Evolutionary conservation across 2,329 filamentous ascomycete genomes (phyloP).

Genomic region (Colletotrichum caudatum): DNA sequence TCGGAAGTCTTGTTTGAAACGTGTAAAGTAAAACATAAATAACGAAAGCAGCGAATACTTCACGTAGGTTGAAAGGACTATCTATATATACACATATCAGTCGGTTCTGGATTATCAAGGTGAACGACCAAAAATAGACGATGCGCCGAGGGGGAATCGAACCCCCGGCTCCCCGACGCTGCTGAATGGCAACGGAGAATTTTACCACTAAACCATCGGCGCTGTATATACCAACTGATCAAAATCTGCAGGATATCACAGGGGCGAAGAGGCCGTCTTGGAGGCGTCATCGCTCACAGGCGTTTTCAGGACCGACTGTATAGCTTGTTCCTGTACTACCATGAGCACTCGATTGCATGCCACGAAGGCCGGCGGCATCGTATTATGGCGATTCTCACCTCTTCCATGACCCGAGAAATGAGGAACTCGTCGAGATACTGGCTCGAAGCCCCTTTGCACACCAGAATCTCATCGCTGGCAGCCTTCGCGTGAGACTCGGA

Average conservation of each 20-base stretch:
- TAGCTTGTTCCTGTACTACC: slow-evolving; percentile 38
- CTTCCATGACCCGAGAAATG: slow-evolving; percentile 51
- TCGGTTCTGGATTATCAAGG: no score
- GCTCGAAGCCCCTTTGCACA: slow-evolving; percentile 50
- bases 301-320: slow-evolving; percentile 43
- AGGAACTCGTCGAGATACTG: slow-evolving; percentile 55
- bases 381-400: slow-evolving; percentile 41
- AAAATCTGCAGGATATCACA: no score
- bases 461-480: slow-evolving; percentile 46
- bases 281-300: slow-evolving; percentile 17
- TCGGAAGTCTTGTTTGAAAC: no score
- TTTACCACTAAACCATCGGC: slow-evolving; percentile 29
- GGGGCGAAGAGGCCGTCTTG: slow-evolving; percentile 42
- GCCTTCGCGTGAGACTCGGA: slow-evolving; percentile 2
- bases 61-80: no score
- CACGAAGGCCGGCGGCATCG: not conserved
- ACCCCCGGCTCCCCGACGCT: slow-evolving; percentile 28
- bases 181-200: slow-evolving; percentile 26
- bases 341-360: slow-evolving; percentile 9
- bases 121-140: not conserved
- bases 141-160: slow-evolving; percentile 26
- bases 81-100: no score
- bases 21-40: no score
- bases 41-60: no score
- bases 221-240: no score